Conservation (phyloP, 1,284 basidiomycete species). For the Cryptococcus hybrid region DNA sequence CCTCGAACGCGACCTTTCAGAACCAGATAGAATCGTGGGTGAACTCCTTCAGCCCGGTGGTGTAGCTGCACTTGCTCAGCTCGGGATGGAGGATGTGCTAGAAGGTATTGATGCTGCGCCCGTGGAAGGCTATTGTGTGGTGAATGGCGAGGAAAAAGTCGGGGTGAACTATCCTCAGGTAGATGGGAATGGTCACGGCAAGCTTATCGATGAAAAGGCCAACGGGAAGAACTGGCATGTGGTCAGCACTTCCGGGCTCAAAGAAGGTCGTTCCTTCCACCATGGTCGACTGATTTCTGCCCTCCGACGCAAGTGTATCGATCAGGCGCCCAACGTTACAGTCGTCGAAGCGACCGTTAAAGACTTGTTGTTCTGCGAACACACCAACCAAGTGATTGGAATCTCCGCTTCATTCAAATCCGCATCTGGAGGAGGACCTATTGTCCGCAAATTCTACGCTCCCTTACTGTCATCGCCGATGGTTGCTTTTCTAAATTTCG, state of each 20-base stretch:
- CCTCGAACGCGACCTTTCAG: conserved; percentile 81
- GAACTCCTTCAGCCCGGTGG: conserved; percentile 96
- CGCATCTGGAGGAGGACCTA: neutral
- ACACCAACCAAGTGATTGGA: conserved; percentile 61
- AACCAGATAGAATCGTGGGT: conserved; percentile 96
- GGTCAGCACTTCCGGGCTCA: conserved; percentile 34
- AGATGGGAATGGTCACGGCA: conserved; percentile 46
- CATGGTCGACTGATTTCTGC: conserved; percentile 90
- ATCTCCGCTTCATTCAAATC: conserved; percentile 58
- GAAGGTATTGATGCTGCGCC: conserved; percentile 86
- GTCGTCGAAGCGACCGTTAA: conserved; percentile 80
- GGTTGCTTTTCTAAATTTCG: conserved; percentile 92
- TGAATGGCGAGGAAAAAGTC: conserved; percentile 53
- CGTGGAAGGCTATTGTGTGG: conserved; percentile 84
- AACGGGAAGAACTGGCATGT: conserved; percentile 30
- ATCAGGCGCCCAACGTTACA: conserved; percentile 49
- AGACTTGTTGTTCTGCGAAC: conserved; percentile 64
- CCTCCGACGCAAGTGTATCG: conserved; percentile 65
- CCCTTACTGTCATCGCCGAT: conserved; percentile 85
- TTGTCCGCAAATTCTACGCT: conserved; percentile 55
- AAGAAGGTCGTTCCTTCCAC: conserved; percentile 78
- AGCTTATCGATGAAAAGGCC: neutral
- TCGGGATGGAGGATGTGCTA: conserved; percentile 70
- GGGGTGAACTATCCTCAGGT: conserved; percentile 85
- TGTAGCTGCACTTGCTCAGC: conserved; percentile 67